Evolutionary conservation across 1,284 basidiomycete genomes (phyloP), one percentile per base, ranked within the genome.

Genomic region (Phlebopus sp.): DNA sequence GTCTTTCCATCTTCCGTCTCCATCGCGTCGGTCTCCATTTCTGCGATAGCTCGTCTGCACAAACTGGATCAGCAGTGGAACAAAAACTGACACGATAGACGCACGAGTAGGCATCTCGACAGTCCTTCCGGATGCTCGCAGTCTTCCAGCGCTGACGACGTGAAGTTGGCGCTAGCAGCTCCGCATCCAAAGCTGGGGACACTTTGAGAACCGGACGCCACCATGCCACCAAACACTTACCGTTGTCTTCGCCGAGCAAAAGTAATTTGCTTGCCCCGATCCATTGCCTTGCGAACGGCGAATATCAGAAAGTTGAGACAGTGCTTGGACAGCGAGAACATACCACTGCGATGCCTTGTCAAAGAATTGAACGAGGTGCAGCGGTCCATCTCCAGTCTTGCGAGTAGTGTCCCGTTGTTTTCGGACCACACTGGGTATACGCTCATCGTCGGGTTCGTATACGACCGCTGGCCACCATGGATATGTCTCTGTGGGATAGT

Each of bases 401-500:
- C 52, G 63, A 46, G 46, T 57, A 53, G 37, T 56, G 42, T 58
- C 69, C 17, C 72, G 65, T 52, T 65, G 58, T 40, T 66, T 61
- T 46, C 75, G 57, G 27, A 88, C 77, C 3, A 69, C 67, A 5
- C 55, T 50, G 2, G 84, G 84, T 27, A 90, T 75, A 1, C 60
- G 58, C 3, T 70, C 63, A 37, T 79, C 75, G 27, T 81, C 75
- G 18, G 72, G 70, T 21, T 81, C 76, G 47, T 69, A 78, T 11
- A 86, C 69, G 1, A 81, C 75, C 17, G 78, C 82, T 34, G 83
- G 82, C 79, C 81, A 86, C 79, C 79, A 86, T 11, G 82, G 83
- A 49, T 71, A 84, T 2, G 78, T 76, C 37, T 69, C 81, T 84
- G 49, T 38, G 13, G 5, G 35, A 31, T 18, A 3, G n/a, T 66